Conservation (phyloP, 352 stramenopile species). For the Phytophthora pseudosyringae region DNA sequence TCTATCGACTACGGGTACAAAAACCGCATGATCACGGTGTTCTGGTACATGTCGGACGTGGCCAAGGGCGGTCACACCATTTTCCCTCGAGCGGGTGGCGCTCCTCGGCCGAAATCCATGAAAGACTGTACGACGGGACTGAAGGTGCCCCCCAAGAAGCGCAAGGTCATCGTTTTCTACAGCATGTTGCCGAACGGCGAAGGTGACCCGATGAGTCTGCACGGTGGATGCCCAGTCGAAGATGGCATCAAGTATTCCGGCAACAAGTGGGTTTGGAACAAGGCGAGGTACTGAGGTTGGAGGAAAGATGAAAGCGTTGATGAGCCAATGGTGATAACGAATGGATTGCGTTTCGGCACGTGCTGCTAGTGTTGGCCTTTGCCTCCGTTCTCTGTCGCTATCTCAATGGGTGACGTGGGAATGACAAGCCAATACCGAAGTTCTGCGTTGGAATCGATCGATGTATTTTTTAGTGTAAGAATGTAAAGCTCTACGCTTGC, state of each 20-base stretch:
- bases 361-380: no score
- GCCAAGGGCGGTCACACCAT: constrained; percentile 79
- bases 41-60: constrained; percentile 90
- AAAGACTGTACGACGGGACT: constrained; percentile 72
- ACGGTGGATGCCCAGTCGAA: constrained; percentile 75
- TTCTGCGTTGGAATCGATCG: no score
- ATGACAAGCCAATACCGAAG: no score
- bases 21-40: constrained; percentile 88
- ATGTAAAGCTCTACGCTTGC: no score
- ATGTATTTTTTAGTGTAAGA: no score
- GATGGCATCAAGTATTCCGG: constrained; percentile 81
- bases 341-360: no score
- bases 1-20: constrained; percentile 73
- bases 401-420: no score
- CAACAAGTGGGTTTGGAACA: constrained; percentile 91
- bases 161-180: constrained; percentile 89
- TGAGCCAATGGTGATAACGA: no score
- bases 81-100: constrained; percentile 69
- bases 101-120: constrained; percentile 50
- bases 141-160: constrained; percentile 73
- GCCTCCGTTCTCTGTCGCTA: no score
- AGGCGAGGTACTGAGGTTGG: constrained; percentile 34
- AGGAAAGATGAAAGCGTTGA: no score
- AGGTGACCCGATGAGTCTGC: constrained; percentile 72
- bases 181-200: constrained; percentile 78